These are phyloP conservation scores for Pichia sp. DNA, from an alignment of 1,139 yeast species.

Conservation along the genomic window DNA sequence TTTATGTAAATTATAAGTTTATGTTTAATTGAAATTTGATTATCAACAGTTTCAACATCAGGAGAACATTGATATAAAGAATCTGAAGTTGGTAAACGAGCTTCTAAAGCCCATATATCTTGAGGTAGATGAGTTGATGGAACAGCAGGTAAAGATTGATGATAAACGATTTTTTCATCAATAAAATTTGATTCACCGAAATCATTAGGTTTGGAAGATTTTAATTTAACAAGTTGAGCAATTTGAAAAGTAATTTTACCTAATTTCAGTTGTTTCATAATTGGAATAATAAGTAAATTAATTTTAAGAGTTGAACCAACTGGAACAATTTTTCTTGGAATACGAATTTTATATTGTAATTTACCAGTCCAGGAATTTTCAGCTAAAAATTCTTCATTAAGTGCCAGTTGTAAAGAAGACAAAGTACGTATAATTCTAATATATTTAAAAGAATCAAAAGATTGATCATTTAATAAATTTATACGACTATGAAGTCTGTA, in stretches of 20 bases:
- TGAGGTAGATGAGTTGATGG: slow-evolving; percentile 32
- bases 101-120: slow-evolving; percentile 49
- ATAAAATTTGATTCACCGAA: slow-evolving; percentile 33
- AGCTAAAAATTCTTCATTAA: slow-evolving; percentile 44
- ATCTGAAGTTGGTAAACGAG: slow-evolving; percentile 46
- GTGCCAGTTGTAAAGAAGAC: slow-evolving; percentile 14
- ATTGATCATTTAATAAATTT: slow-evolving; percentile 25
- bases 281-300: slow-evolving; percentile 49
- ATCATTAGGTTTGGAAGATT: slow-evolving; percentile 28
- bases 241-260: slow-evolving; percentile 45
- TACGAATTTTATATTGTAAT: slow-evolving; percentile 54
- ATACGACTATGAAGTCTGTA: slow-evolving; percentile 45
- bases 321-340: slow-evolving; percentile 55
- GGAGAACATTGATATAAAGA: slow-evolving; percentile 50
- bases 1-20: slow-evolving; percentile 49
- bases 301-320: slow-evolving; percentile 53
- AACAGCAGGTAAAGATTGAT: slow-evolving; percentile 29
- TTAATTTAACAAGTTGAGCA: slow-evolving; percentile 45
- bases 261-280: slow-evolving; percentile 48
- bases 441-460: slow-evolving; percentile 32
- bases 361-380: slow-evolving; percentile 62
- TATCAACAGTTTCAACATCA: slow-evolving; percentile 46
- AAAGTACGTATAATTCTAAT: slow-evolving; percentile 35
- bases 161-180: slow-evolving; percentile 36
- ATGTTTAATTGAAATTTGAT: slow-evolving; percentile 56